Evolutionary conservation across 176 grass and related monocot genomes (phyloP).

Genomic region (Raddia guianensis): DNA sequence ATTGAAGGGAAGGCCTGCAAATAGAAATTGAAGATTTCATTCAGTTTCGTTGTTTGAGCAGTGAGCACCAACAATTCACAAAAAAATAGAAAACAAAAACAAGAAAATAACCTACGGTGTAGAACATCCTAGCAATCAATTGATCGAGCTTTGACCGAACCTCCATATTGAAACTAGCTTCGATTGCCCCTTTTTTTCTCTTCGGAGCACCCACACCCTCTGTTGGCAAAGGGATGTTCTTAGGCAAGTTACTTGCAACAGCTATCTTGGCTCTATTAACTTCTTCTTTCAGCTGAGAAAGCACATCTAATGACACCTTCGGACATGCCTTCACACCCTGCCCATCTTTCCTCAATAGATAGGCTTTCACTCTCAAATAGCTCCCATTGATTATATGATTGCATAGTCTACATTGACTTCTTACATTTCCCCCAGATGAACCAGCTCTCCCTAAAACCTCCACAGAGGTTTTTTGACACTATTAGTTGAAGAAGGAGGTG

Average conservation of each 20-base stretch:
- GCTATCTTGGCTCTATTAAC: background rate
- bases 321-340: background rate
- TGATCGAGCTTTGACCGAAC: background rate
- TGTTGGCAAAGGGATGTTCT: background rate
- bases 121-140: constrained; percentile 5
- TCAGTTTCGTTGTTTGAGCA: too few relatives aligned
- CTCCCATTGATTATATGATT: background rate
- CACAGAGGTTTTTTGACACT: too few relatives aligned
- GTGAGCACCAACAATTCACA: too few relatives aligned
- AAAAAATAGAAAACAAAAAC: too few relatives aligned
- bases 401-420: too few relatives aligned
- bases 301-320: background rate
- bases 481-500: too few relatives aligned
- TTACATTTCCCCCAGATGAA: too few relatives aligned
- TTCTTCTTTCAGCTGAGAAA: background rate
- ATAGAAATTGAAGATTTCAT: too few relatives aligned
- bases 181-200: background rate
- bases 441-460: too few relatives aligned
- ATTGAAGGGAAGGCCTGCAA: background rate
- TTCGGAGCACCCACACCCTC: too few relatives aligned
- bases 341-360: background rate
- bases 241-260: background rate
- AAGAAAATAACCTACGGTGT: background rate
- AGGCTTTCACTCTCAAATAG: background rate
- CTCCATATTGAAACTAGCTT: background rate